Conservation (phyloP, 2,329 filamentous ascomycete genomes). For the Phaeosphaeriaceae sp. region DNA sequence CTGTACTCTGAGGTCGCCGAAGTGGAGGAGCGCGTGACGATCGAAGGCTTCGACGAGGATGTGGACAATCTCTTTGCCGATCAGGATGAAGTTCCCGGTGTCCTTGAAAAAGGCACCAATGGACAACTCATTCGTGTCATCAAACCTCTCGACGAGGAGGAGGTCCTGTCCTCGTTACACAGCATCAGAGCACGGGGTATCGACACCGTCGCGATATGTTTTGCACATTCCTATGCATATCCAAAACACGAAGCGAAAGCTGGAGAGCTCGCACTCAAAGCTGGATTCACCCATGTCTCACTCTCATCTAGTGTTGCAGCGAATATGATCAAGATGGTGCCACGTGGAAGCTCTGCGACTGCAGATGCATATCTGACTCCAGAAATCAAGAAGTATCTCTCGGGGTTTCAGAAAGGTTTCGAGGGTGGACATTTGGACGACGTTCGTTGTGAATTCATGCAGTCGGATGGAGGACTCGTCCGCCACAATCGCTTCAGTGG, state of each 20-base stretch:
- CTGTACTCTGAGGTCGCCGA: constrained; percentile 28
- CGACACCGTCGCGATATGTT: constrained; percentile 88
- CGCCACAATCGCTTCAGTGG: constrained; percentile 86
- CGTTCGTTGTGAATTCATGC: constrained; percentile 98
- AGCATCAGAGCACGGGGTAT: no score
- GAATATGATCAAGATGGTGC: constrained; percentile 84
- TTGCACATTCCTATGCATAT: constrained; percentile 94
- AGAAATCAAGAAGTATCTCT: constrained; percentile 78
- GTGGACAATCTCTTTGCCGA: no score
- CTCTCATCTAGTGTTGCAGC: no score
- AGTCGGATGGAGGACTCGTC: constrained; percentile 77
- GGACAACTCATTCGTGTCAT: constrained; percentile 28
- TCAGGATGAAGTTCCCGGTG: no score
- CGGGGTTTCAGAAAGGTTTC: constrained; percentile 81
- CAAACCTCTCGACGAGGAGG: no score
- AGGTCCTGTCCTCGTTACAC: no score
- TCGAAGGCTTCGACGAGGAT: no score
- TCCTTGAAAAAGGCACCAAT: constrained; percentile 20
- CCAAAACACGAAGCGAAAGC: constrained; percentile 83
- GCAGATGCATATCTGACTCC: constrained; percentile 84
- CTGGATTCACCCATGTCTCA: constrained; percentile 85
- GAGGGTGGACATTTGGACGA: constrained; percentile 79
- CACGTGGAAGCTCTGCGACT: constrained; percentile 77
- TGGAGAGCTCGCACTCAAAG: constrained; percentile 76
- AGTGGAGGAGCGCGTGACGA: constrained; percentile 33